A percentile compares a stretch with the other conserved stretches of the same genome.
Evolutionary conservation across 106 monocot genomes (phyloP).

Genomic region (Gastrodia elata): DNA sequence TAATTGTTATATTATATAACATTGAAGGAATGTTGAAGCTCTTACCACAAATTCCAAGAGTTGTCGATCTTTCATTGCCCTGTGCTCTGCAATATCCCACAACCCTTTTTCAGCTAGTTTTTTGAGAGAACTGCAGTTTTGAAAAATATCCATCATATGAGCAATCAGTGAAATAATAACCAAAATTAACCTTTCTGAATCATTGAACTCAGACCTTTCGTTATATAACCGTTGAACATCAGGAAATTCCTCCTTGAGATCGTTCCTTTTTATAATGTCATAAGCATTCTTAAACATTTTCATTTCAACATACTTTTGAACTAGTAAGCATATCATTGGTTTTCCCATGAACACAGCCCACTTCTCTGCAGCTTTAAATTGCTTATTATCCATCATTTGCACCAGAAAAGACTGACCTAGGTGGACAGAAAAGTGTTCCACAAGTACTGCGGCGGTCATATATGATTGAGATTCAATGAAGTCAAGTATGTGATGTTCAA

Average conservation of each 20-base stretch:
- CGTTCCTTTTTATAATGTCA: constrained; percentile 53
- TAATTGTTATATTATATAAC: too few relatives aligned
- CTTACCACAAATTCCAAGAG: constrained; percentile 82
- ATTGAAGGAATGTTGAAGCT: neutral
- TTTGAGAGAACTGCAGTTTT: constrained; percentile 53
- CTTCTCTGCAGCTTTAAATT: constrained; percentile 74
- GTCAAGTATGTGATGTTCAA: constrained; percentile 29
- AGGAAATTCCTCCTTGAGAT: constrained; percentile 76
- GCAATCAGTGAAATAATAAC: neutral
- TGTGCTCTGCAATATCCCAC: constrained; percentile 89
- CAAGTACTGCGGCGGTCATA: constrained; percentile 58
- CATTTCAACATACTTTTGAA: constrained; percentile 79
- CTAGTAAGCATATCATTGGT: constrained; percentile 48
- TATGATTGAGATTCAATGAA: constrained; percentile 67
- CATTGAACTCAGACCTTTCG: constrained; percentile 40
- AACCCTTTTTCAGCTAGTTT: constrained; percentile 93
- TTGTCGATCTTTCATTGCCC: constrained; percentile 58
- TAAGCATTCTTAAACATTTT: constrained; percentile 86
- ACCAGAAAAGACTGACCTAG: constrained; percentile 45
- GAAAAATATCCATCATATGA: neutral
- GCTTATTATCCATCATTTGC: constrained; percentile 49
- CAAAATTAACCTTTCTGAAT: neutral
- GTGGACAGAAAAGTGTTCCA: constrained; percentile 54
- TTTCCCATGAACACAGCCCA: constrained; percentile 77
- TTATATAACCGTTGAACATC: constrained; percentile 62